Evolutionary conservation across 177 flowering plant species (phyloP).

Genomic region (Vitis hybrid): DNA sequence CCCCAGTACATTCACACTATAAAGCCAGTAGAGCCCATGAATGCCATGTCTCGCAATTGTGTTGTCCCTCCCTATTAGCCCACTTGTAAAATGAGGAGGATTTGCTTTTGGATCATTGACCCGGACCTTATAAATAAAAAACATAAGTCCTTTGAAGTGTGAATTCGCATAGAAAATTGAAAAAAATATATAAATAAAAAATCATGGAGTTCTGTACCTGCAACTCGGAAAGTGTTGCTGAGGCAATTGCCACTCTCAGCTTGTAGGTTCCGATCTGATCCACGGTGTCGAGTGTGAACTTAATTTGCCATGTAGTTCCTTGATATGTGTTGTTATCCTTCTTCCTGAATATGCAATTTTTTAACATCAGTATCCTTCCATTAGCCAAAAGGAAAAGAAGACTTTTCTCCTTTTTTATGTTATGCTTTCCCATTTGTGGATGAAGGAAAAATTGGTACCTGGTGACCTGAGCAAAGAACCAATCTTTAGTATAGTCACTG

Average conservation of each 20-base stretch:
- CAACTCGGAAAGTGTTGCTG: constrained; percentile 58
- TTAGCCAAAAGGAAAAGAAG: neutral
- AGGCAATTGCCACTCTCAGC: constrained; percentile 68
- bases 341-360: constrained; percentile 33
- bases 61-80: constrained; percentile 63
- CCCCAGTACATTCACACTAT: constrained; percentile 39
- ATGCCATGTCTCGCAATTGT: constrained; percentile 69
- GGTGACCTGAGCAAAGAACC: constrained; percentile 80
- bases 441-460: constrained; percentile 38
- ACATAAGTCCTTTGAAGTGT: no score
- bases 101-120: constrained; percentile 41
- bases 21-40: constrained; percentile 68
- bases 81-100: constrained; percentile 50
- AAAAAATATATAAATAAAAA: no score
- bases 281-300: constrained; percentile 46
- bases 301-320: constrained; percentile 71
- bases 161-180: no score
- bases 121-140: constrained; percentile 41
- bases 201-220: constrained; percentile 40
- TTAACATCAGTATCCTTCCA: no score
- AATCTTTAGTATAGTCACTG: constrained; percentile 63
- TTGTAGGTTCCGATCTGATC: constrained; percentile 42
- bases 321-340: constrained; percentile 35
- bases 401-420: no score
- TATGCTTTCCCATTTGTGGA: no score